A percentile compares a stretch with the other conserved stretches of the same genome.
These are phyloP conservation scores for Nakazawaea wyomingensis DNA, from an alignment of 805 yeast species.

Conservation along the genomic window DNA sequence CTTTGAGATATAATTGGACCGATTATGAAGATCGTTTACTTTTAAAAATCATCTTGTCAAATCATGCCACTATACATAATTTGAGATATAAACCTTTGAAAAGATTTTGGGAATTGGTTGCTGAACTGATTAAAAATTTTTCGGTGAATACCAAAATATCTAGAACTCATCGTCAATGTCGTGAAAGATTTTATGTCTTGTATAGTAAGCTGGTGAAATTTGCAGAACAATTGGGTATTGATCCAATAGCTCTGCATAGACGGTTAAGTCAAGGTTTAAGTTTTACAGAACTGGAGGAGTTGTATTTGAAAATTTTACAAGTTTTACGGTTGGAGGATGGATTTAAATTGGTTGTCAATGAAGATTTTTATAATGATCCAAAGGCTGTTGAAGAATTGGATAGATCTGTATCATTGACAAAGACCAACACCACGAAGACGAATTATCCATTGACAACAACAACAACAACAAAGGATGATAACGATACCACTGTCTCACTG, in stretches of 20 bases:
- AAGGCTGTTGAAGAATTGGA: slow-evolving; percentile 6
- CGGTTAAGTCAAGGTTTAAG: slow-evolving; percentile 8
- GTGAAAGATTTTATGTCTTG: slow-evolving; percentile 13
- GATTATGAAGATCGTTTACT: slow-evolving; percentile 12
- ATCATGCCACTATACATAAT: slow-evolving; percentile 7
- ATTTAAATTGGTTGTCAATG: slow-evolving; percentile 9
- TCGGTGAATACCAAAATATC: slow-evolving; percentile 6
- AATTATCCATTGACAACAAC: not conserved
- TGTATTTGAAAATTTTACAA: slow-evolving; percentile 7
- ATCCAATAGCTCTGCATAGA: slow-evolving; percentile 5
- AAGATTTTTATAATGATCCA: slow-evolving; percentile 6
- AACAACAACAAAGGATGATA: not conserved
- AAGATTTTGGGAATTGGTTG: slow-evolving; percentile 14
- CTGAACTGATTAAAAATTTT: slow-evolving; percentile 3
- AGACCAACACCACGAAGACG: not conserved
- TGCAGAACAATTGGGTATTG: slow-evolving; percentile 12
- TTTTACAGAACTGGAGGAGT: slow-evolving; percentile 12
- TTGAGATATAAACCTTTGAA: slow-evolving; percentile 10
- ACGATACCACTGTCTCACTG: slow-evolving; percentile 9
- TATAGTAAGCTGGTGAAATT: slow-evolving; percentile 11
- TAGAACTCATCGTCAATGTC: slow-evolving; percentile 12
- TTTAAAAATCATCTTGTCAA: slow-evolving; percentile 7
- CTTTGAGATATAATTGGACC: slow-evolving; percentile 12
- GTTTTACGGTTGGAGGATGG: slow-evolving; percentile 11
- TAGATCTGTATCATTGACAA: slow-evolving; percentile 2